phyloP scores from a whole-genome alignment of 306 rosid genomes.

The Acacia melanoxylon region DNA sequence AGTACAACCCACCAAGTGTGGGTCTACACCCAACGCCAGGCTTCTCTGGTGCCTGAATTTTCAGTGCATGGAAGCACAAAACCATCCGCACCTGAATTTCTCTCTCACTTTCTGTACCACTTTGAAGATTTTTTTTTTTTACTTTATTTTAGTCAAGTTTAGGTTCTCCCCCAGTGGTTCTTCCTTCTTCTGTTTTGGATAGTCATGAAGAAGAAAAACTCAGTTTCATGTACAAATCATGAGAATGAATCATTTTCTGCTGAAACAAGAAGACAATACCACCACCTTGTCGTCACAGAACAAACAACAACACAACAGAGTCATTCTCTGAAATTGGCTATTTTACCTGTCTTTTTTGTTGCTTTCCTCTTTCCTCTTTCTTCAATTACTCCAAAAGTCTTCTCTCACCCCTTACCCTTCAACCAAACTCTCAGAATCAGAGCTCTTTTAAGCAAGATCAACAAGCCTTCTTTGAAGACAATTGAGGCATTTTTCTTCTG shows the following conservation, averaged over 20 bases:
- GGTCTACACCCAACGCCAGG: slow-evolving; percentile 39
- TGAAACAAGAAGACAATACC: slow-evolving; percentile 65
- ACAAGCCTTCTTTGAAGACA: slow-evolving; percentile 80
- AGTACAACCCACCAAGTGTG: slow-evolving; percentile 43
- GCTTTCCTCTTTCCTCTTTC: slow-evolving; percentile 55
- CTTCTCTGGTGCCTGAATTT: slow-evolving; percentile 42
- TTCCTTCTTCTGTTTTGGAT: slow-evolving; percentile 52
- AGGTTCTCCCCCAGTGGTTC: slow-evolving; percentile 41
- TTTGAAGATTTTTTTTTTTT: not conserved
- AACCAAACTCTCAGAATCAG: slow-evolving; percentile 57
- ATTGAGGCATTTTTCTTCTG: slow-evolving; percentile 62
- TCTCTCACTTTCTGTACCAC: slow-evolving; percentile 26
- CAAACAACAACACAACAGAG: slow-evolving; percentile 40
- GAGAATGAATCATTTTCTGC: slow-evolving; percentile 46
- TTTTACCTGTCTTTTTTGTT: slow-evolving; percentile 58
- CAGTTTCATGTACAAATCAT: slow-evolving; percentile 50
- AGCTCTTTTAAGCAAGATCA: slow-evolving; percentile 62
- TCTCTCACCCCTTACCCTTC: slow-evolving; percentile 43
- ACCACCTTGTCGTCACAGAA: slow-evolving; percentile 40
- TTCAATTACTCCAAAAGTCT: slow-evolving; percentile 42
- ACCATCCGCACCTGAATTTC: slow-evolving; percentile 34
- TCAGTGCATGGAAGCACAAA: slow-evolving; percentile 46
- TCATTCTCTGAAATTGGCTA: slow-evolving; percentile 57
- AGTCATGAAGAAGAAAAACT: slow-evolving; percentile 60
- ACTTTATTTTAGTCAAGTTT: not conserved